These are phyloP conservation scores for Malassezia brasiliensis DNA, from an alignment of 1,284 basidiomycete species.

Conservation along the genomic window DNA sequence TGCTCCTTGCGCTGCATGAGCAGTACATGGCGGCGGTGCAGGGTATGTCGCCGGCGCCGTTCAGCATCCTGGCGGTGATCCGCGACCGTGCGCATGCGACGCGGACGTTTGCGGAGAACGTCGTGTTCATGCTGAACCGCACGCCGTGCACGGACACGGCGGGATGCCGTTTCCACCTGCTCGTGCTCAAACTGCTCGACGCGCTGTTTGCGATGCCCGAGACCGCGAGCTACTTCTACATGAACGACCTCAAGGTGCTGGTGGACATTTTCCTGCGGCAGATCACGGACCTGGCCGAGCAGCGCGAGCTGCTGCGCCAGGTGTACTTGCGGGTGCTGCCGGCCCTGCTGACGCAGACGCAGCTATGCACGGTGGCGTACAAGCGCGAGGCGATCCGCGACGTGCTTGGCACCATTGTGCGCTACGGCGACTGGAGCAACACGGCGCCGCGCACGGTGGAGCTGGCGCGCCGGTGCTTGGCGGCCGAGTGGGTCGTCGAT, in stretches of 20 bases:
- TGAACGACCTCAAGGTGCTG: slow-evolving; percentile 88
- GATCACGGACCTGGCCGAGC: slow-evolving; percentile 79
- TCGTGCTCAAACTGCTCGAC: slow-evolving; percentile 89
- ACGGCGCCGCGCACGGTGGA: slow-evolving; percentile 70
- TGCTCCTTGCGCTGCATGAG: slow-evolving; percentile 68
- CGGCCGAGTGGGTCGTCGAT: slow-evolving; percentile 28
- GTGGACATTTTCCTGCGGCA: slow-evolving; percentile 94
- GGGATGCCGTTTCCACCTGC: slow-evolving; percentile 84
- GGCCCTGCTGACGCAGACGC: slow-evolving; percentile 86
- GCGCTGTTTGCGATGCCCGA: slow-evolving; percentile 86
- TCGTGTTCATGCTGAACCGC: slow-evolving; percentile 97
- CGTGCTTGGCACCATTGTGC: slow-evolving; percentile 67
- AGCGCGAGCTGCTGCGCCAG: slow-evolving; percentile 88
- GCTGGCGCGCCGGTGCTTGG: slow-evolving; percentile 73
- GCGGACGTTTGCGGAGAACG: slow-evolving; percentile 93
- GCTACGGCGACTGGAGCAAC: slow-evolving; percentile 62
- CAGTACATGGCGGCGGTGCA: slow-evolving; percentile 82
- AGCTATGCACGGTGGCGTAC: slow-evolving; percentile 70
- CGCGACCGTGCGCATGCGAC: slow-evolving; percentile 70
- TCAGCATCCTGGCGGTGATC: slow-evolving; percentile 55
- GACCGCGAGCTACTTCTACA: slow-evolving; percentile 93
- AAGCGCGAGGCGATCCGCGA: slow-evolving; percentile 81
- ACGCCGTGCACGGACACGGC: slow-evolving; percentile 57
- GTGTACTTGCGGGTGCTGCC: slow-evolving; percentile 93
- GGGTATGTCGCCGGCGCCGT: background rate